Conservation (phyloP, 371 early-diverging fungal genomes). For the Circinella umbellata region DNA sequence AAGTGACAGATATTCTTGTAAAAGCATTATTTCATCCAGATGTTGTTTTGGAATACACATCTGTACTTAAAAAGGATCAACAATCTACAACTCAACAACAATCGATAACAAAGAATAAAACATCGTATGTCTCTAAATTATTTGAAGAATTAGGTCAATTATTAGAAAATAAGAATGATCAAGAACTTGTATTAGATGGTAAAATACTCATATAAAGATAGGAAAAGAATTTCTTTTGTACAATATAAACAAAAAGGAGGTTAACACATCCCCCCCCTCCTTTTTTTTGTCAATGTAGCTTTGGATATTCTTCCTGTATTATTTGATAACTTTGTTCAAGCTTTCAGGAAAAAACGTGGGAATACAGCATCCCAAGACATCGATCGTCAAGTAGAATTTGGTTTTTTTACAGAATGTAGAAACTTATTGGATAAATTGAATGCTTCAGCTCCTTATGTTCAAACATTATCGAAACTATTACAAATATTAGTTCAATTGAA, state of each 20-base stretch:
- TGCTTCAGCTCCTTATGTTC: conserved; percentile 11
- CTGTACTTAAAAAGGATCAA: conserved; percentile 34
- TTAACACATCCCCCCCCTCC: too few relatives aligned
- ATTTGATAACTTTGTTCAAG: conserved; percentile 31
- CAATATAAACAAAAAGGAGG: too few relatives aligned
- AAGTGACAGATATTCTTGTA: conserved; percentile 28
- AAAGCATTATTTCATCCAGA: conserved; percentile 47
- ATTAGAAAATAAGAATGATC: conserved; percentile 13
- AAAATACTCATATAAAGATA: neutral
- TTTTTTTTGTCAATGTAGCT: conserved; percentile 11
- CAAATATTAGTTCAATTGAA: conserved; percentile 34
- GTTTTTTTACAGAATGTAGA: conserved; percentile 35
- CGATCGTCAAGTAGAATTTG: conserved; percentile 44
- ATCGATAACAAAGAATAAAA: conserved; percentile 15
- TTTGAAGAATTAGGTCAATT: conserved; percentile 40
- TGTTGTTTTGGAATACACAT: conserved; percentile 45
- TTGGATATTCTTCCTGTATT: conserved; percentile 37
- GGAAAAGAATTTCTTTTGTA: too few relatives aligned
- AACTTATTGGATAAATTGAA: conserved; percentile 18
- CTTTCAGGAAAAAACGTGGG: conserved; percentile 40
- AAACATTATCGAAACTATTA: conserved; percentile 26
- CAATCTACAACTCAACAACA: neutral
- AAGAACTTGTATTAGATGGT: conserved; percentile 32
- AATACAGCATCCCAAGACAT: conserved; percentile 34
- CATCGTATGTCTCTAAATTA: conserved; percentile 38